These are phyloP conservation scores for Pythium myriotylum DNA, from an alignment of 352 stramenopile genomes.

Conservation along the genomic window DNA sequence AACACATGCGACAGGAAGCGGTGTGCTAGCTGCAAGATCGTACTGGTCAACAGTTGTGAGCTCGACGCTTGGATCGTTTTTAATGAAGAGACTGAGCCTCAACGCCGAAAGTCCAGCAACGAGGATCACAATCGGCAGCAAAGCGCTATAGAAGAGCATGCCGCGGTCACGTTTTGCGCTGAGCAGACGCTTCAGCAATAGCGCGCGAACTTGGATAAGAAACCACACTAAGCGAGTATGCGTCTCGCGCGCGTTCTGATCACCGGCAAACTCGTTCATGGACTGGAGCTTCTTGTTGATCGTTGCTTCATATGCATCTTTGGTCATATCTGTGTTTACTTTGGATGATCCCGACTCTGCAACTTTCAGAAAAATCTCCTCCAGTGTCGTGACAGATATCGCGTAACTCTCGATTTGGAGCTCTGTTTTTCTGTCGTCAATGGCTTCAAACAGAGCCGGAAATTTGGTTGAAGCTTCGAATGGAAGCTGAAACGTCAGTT, in stretches of 20 bases:
- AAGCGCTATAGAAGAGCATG: slow-evolving; percentile 74
- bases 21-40: slow-evolving; percentile 30
- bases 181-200: slow-evolving; percentile 61
- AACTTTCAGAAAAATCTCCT: slow-evolving; percentile 92
- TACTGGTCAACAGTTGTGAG: slow-evolving; percentile 41
- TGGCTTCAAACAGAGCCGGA: slow-evolving; percentile 64
- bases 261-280: background rate
- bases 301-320: too few species aligned
- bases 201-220: slow-evolving; percentile 48
- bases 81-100: slow-evolving; percentile 48
- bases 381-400: slow-evolving; percentile 84
- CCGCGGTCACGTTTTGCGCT: slow-evolving; percentile 60
- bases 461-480: slow-evolving; percentile 63
- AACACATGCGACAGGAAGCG: slow-evolving; percentile 53
- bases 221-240: slow-evolving; percentile 28
- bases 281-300: slow-evolving; percentile 6
- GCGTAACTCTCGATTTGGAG: slow-evolving; percentile 61
- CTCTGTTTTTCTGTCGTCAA: slow-evolving; percentile 48
- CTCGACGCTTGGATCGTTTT: slow-evolving; percentile 52
- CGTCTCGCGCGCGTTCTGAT: background rate
- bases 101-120: slow-evolving; percentile 64
- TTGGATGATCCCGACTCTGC: slow-evolving; percentile 31
- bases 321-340: too few species aligned
- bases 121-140: slow-evolving; percentile 73
- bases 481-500: slow-evolving; percentile 78